Evolutionary conservation across 148 eudicot genomes (phyloP).

Genomic region (Rhododendron kiyosumense): DNA sequence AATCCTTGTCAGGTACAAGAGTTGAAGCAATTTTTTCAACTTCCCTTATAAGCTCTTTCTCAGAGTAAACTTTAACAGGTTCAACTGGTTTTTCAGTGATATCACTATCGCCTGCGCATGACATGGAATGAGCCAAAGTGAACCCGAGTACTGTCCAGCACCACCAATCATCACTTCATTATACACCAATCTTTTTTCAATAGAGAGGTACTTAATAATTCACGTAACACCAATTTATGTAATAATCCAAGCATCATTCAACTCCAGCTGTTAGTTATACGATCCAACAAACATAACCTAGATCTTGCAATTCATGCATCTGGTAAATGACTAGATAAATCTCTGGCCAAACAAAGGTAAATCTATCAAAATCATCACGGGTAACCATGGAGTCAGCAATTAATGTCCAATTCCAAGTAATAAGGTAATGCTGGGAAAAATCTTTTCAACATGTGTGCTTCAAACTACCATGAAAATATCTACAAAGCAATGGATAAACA

Average conservation of each 20-base stretch:
- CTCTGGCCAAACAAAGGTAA: neutral
- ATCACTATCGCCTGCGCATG: slow-evolving; percentile 71
- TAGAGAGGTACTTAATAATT: neutral
- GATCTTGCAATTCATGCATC: neutral
- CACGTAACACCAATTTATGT: neutral
- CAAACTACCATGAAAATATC: neutral
- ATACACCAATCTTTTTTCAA: neutral
- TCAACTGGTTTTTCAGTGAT: slow-evolving; percentile 78
- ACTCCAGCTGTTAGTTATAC: neutral
- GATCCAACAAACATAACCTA: neutral
- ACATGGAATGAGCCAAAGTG: neutral
- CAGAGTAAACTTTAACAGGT: slow-evolving; percentile 82
- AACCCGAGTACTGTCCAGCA: neutral
- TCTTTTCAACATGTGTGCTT: neutral
- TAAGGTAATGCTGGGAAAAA: neutral
- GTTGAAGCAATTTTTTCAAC: slow-evolving; percentile 79
- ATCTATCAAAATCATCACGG: neutral
- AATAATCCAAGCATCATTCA: neutral
- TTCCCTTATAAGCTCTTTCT: slow-evolving; percentile 90
- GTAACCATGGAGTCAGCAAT: neutral
- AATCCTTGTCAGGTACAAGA: slow-evolving; percentile 94
- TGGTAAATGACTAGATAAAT: neutral
- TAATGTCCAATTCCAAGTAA: neutral
- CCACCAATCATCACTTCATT: neutral
- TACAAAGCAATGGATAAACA: neutral